A percentile compares a stretch with the other conserved stretches of the same genome.
These are phyloP conservation scores for Acer saccharum DNA, from an alignment of 345 rosid species.

Conservation along the genomic window DNA sequence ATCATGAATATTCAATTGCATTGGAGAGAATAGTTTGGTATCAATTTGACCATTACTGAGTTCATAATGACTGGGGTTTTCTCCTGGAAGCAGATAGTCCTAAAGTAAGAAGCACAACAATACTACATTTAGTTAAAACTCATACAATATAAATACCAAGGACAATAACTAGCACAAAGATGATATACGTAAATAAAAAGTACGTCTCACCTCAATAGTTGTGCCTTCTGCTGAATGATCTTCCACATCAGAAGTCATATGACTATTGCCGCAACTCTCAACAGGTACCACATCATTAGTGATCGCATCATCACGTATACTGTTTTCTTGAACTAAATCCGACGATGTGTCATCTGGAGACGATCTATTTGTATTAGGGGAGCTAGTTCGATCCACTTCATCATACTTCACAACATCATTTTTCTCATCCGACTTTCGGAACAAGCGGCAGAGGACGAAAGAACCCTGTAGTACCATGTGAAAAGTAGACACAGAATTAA, in stretches of 20 bases:
- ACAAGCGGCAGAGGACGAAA: constrained; percentile 83
- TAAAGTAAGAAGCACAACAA: constrained; percentile 27
- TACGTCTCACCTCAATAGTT: constrained; percentile 40
- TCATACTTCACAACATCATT: constrained; percentile 43
- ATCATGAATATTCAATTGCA: constrained; percentile 34
- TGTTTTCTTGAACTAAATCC: constrained; percentile 60
- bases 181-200: not conserved
- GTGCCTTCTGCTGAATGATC: constrained; percentile 46
- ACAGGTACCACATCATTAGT: constrained; percentile 30
- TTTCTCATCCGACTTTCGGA: constrained; percentile 69
- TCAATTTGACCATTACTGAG: constrained; percentile 35
- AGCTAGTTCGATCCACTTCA: constrained; percentile 50
- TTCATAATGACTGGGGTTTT: constrained; percentile 25
- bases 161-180: not conserved
- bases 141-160: not conserved
- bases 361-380: constrained; percentile 54
- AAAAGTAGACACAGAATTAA: not conserved
- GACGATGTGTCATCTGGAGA: constrained; percentile 68
- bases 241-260: constrained; percentile 52
- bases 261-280: constrained; percentile 51
- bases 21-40: constrained; percentile 50
- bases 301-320: constrained; percentile 28
- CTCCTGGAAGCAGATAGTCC: constrained; percentile 38
- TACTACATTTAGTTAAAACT: not conserved
- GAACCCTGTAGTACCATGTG: constrained; percentile 43